Conservation (phyloP, 441 rosid species). For the Eutrema salsugineum region DNA sequence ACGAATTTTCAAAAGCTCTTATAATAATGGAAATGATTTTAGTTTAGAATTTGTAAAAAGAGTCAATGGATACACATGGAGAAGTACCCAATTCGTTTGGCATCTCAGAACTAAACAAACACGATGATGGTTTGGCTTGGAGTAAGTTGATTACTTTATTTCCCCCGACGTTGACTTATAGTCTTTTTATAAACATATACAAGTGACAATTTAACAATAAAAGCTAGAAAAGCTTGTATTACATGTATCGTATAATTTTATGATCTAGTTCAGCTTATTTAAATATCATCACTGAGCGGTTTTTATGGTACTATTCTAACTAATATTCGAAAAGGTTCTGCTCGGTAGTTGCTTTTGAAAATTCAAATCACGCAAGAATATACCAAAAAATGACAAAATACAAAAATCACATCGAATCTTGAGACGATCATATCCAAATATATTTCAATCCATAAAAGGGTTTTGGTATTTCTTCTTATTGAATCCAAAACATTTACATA, state of each 20-base stretch:
- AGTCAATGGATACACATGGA: conserved; percentile 24
- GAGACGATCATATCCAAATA: background rate
- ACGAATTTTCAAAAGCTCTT: background rate
- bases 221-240: background rate
- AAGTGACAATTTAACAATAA: no score
- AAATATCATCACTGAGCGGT: background rate
- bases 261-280: background rate
- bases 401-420: background rate
- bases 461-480: conserved; percentile 25
- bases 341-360: background rate
- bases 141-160: background rate
- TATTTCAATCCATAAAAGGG: conserved; percentile 3
- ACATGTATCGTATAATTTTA: no score
- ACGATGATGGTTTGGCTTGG: conserved; percentile 11
- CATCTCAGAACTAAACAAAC: conserved; percentile 17
- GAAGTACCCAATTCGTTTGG: conserved; percentile 25
- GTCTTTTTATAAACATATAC: background rate
- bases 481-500: conserved; percentile 13
- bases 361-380: background rate
- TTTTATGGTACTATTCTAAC: background rate
- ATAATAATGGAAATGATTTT: background rate
- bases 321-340: background rate
- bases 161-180: background rate
- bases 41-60: no score
- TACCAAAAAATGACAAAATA: background rate